A percentile compares a stretch with the other conserved stretches of the same genome.
Conservation (phyloP, 108 stramenopile genomes). For the Skeletonema menzelii region DNA sequence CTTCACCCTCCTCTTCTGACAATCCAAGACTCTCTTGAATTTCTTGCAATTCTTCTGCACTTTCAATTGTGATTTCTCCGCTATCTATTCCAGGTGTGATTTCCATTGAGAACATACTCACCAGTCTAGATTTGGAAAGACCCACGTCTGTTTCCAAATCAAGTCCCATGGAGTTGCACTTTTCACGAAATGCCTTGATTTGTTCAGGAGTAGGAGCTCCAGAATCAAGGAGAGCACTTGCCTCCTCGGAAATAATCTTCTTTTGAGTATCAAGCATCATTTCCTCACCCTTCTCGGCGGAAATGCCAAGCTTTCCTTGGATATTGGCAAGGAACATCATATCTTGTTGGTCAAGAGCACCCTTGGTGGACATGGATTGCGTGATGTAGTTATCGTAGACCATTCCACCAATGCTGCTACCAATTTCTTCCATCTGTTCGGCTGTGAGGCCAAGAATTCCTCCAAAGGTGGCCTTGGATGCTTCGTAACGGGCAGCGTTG, state of each 20-base stretch:
- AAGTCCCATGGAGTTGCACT: slow-evolving; percentile 86
- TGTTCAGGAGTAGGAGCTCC: slow-evolving; percentile 51
- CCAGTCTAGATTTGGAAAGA: slow-evolving; percentile 62
- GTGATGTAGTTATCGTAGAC: slow-evolving; percentile 90
- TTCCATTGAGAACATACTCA: slow-evolving; percentile 77
- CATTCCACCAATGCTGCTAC: slow-evolving; percentile 70
- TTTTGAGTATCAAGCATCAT: slow-evolving; percentile 77
- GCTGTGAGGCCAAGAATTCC: slow-evolving; percentile 81
- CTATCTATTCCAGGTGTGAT: slow-evolving; percentile 71
- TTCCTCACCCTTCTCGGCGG: slow-evolving; percentile 74
- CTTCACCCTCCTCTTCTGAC: slow-evolving; percentile 69
- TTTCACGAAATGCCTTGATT: slow-evolving; percentile 86
- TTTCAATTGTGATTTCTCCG: slow-evolving; percentile 77
- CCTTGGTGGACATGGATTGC: slow-evolving; percentile 78
- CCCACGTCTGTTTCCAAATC: slow-evolving; percentile 78
- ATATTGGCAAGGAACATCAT: slow-evolving; percentile 94
- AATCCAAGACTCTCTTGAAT: slow-evolving; percentile 86
- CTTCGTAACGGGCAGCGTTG: slow-evolving; percentile 75
- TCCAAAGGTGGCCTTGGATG: slow-evolving; percentile 67
- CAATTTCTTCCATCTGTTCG: slow-evolving; percentile 80
- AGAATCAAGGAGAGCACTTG: slow-evolving; percentile 50
- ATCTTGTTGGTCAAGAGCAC: slow-evolving; percentile 87
- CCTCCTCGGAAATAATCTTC: slow-evolving; percentile 85
- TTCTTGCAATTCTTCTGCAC: slow-evolving; percentile 67
- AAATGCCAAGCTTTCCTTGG: slow-evolving; percentile 78